Conservation (phyloP, 805 yeast species). For the Zygoascus ofunaensis region DNA sequence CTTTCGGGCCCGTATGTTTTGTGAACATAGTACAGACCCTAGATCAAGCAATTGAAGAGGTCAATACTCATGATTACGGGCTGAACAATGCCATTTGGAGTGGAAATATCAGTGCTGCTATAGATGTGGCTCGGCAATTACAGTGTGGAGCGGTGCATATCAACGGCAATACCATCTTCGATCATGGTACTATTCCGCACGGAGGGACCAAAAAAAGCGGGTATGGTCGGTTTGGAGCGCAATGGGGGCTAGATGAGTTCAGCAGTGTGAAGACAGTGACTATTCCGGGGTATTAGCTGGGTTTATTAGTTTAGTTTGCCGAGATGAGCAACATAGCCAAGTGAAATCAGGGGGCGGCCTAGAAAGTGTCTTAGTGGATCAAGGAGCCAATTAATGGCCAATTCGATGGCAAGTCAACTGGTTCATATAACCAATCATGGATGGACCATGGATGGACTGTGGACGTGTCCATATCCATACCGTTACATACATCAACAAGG, state of each 20-base stretch:
- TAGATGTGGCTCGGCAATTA: conserved; percentile 54
- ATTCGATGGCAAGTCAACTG: too few relatives aligned
- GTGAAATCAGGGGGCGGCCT: too few relatives aligned
- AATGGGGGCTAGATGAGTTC: conserved; percentile 59
- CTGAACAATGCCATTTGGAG: conserved; percentile 77
- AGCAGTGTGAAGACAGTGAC: conserved; percentile 43
- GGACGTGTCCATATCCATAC: too few relatives aligned
- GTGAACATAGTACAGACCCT: conserved; percentile 54
- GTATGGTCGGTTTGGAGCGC: conserved; percentile 63
- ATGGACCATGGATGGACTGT: too few relatives aligned
- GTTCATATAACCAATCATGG: too few relatives aligned
- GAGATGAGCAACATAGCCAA: too few relatives aligned
- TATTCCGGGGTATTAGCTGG: conserved; percentile 3
- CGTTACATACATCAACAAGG: too few relatives aligned
- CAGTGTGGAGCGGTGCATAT: conserved; percentile 80
- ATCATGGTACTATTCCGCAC: conserved; percentile 16
- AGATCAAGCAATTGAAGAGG: conserved; percentile 58
- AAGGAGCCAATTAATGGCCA: too few relatives aligned
- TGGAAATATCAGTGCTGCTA: conserved; percentile 49
- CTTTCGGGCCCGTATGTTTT: conserved; percentile 72
- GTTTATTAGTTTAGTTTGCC: too few relatives aligned
- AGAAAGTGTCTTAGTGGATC: too few relatives aligned
- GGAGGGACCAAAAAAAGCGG: conserved; percentile 67
- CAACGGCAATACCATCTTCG: conserved; percentile 34
- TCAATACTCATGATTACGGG: conserved; percentile 65